A percentile compares a stretch with the other conserved stretches of the same genome.
phyloP scores from a whole-genome alignment of 192 early-diverging fungal species.

The Coemansia sp. region DNA sequence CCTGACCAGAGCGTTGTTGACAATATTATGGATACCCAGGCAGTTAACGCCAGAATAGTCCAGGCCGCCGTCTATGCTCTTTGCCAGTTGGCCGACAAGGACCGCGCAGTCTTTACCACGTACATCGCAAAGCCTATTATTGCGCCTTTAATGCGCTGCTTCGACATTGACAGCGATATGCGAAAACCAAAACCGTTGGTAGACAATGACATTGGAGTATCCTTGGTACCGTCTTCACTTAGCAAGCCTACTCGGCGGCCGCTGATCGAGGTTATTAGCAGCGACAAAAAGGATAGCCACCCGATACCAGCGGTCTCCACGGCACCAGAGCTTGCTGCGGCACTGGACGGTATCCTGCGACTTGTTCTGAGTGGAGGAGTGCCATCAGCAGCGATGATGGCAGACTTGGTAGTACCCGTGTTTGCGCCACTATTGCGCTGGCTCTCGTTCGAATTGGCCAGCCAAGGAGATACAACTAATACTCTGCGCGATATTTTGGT shows the following conservation, averaged over 20 bases:
- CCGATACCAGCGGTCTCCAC: background rate
- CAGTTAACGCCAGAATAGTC: slow-evolving; percentile 6
- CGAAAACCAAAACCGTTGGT: background rate
- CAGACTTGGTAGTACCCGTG: slow-evolving; percentile 57
- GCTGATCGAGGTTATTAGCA: slow-evolving; percentile 25
- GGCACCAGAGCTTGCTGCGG: slow-evolving; percentile 42
- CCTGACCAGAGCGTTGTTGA: slow-evolving; percentile 7
- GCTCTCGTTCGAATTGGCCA: slow-evolving; percentile 52
- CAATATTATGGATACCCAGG: slow-evolving; percentile 9
- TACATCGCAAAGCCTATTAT: slow-evolving; percentile 57
- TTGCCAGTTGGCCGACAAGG: slow-evolving; percentile 18
- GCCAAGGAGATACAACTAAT: slow-evolving; percentile 28
- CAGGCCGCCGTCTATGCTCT: slow-evolving; percentile 33
- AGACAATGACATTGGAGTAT: background rate
- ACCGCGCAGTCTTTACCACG: slow-evolving; percentile 14
- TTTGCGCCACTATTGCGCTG: slow-evolving; percentile 63
- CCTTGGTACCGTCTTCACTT: background rate
- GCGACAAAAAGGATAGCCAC: background rate
- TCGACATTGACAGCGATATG: slow-evolving; percentile 4
- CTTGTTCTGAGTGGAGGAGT: slow-evolving; percentile 65
- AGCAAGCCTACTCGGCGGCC: slow-evolving; percentile 5
- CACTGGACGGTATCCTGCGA: slow-evolving; percentile 57
- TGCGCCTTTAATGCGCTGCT: slow-evolving; percentile 45
- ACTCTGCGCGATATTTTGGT: slow-evolving; percentile 45
- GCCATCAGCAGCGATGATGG: slow-evolving; percentile 61